These are phyloP conservation scores for Paecilomyces fulvus DNA, from an alignment of 2,329 filamentous ascomycete species.

Conservation along the genomic window DNA sequence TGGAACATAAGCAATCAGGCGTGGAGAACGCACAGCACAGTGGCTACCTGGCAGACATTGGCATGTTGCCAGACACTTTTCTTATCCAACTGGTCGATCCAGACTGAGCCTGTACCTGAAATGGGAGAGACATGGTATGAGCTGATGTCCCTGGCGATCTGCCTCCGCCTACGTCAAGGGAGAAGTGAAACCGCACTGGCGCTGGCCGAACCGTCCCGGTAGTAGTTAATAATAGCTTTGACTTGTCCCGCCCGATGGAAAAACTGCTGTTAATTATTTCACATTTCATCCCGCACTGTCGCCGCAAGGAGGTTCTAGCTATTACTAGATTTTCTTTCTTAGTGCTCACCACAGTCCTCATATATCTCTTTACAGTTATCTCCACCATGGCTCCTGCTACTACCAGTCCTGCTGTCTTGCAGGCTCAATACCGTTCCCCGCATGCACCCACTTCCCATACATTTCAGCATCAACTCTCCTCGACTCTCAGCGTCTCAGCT, in stretches of 20 bases:
- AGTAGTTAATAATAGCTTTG: neutral
- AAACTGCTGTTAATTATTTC: neutral
- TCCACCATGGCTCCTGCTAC: neutral
- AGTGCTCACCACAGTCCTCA: too few species aligned
- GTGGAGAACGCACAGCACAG: neutral
- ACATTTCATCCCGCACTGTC: neutral
- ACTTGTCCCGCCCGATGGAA: neutral
- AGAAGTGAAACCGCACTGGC: neutral
- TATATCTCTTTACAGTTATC: neutral
- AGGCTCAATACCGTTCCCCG: constrained; percentile 22
- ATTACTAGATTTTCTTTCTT: neutral
- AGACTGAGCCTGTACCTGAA: neutral
- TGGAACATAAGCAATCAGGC: neutral
- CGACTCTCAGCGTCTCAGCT: constrained; percentile 10
- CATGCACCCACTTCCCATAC: constrained; percentile 16
- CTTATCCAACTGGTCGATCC: neutral
- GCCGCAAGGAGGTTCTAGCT: neutral
- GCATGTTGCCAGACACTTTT: neutral
- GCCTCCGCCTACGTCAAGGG: neutral
- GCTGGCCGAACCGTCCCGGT: neutral
- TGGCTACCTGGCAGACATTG: neutral
- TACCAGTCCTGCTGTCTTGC: constrained; percentile 4
- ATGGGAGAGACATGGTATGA: neutral
- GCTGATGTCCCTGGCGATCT: neutral
- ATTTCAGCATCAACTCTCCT: constrained; percentile 24